These are phyloP conservation scores for Xylaria arbuscula DNA, from an alignment of 2,329 filamentous ascomycete genomes.

Conservation along the genomic window DNA sequence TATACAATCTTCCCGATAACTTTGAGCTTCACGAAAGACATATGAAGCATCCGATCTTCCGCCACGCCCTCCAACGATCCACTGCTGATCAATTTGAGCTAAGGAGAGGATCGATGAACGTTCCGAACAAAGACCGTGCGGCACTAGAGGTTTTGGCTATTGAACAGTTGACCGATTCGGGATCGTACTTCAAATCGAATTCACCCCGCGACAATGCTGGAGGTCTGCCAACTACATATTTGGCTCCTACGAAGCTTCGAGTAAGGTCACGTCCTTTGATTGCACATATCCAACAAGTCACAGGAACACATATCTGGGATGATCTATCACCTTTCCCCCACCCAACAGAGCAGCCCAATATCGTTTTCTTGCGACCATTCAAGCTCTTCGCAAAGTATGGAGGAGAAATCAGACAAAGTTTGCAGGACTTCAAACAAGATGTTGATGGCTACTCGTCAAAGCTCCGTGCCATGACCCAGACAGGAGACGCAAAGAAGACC, in stretches of 20 bases:
- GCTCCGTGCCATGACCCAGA: background rate
- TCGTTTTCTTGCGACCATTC: background rate
- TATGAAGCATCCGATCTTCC: conserved; percentile 1
- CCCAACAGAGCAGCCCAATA: background rate
- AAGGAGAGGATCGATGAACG: background rate
- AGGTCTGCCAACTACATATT: background rate
- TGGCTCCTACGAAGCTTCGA: conserved; percentile 18
- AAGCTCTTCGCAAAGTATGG: background rate
- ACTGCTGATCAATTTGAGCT: conserved; percentile 10
- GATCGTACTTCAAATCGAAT: background rate
- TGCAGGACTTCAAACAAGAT: background rate
- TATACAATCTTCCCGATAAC: conserved; percentile 24
- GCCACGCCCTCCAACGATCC: conserved; percentile 15
- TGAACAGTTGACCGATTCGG: conserved; percentile 8
- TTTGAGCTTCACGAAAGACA: background rate
- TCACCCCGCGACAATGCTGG: background rate
- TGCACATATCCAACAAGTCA: conserved; percentile 19
- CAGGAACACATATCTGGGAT: conserved; percentile 2
- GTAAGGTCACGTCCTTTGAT: conserved; percentile 23
- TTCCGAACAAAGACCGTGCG: conserved; percentile 9
- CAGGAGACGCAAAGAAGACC: background rate
- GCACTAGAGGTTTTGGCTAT: conserved; percentile 15
- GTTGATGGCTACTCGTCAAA: background rate
- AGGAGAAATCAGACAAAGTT: background rate
- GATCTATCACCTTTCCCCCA: background rate